Evolutionary conservation across 257 asterid species (phyloP), one percentile per base, ranked within the genome.

Genomic region (Solanum lycopersicoides): DNA sequence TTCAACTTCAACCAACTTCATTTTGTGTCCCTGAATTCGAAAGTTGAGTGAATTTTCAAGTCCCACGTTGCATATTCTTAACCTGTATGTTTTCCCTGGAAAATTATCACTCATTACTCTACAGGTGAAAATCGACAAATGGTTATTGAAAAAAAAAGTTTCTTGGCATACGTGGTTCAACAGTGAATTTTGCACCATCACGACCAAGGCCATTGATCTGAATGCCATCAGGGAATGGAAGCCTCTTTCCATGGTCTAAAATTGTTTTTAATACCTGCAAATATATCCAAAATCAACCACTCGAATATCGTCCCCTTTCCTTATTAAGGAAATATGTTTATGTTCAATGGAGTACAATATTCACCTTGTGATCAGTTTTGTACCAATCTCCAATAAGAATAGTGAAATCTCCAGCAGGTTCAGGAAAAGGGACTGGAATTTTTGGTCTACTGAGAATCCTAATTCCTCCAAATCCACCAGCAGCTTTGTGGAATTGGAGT

Each of bases 1-100:
- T 65, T 94, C 98, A 3, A 93, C 96, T 84, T 95, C 98, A 16
- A 95, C 93, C 30, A 95, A 89, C 90, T 88, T 91, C 98, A 95
- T 92, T 13, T 13, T 39, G 87, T 95, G 98, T 9, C 94, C 96
- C 83, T 94, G 93, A 71, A 95, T 92, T 9, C 95, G 84, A 56
- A 95, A 92, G 86, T 93, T 95, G 1, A 94, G 90, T 0, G 96
- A 82, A 32, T 83, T 90, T 53, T 88, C 84, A 9, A 95, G 88
- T 23, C 98, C 98, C 3, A 95, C 94, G 72, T 95, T 95, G 18
- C 94, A 93, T 88, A 95, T 92, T 85, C 98, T 94, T 41, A 92
- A 86, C 93, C 95, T 88, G 89, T 95, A 95, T 18, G 95, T 95
- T 85, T 94, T 95, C 77, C 98, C 97, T 91, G 94, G 23, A 63